phyloP scores from a whole-genome alignment of 2,329 filamentous ascomycete species.

The Aspergillus pseudotamarii region DNA sequence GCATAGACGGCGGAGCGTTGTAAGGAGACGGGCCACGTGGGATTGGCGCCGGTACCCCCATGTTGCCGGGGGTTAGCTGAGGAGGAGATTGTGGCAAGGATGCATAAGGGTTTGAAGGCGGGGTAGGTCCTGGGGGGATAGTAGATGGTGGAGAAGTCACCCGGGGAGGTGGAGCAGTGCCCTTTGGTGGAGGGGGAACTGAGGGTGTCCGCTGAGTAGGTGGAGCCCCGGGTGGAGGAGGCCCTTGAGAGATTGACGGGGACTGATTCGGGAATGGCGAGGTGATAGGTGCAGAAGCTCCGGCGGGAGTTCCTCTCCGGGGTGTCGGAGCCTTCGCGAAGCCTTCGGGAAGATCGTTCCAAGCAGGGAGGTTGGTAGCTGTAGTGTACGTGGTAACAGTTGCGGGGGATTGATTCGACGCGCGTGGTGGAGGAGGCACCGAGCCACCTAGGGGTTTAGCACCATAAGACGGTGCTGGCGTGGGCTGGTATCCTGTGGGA shows the following conservation, averaged over 20 bases:
- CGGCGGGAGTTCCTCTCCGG: constrained; percentile 73
- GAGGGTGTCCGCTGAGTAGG: constrained; percentile 69
- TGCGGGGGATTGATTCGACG: constrained; percentile 65
- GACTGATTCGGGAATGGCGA: constrained; percentile 74
- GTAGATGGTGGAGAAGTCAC: constrained; percentile 71
- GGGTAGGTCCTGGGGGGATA: constrained; percentile 66
- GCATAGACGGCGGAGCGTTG: constrained; percentile 71
- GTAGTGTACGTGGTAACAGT: constrained; percentile 66
- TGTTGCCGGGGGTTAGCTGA: constrained; percentile 37
- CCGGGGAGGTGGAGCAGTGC: constrained; percentile 64
- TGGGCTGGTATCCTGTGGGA: constrained; percentile 60
- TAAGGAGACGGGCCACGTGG: constrained; percentile 83
- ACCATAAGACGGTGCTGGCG: constrained; percentile 49
- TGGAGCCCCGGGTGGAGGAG: constrained; percentile 61
- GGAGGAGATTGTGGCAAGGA: constrained; percentile 48
- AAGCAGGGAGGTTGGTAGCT: constrained; percentile 73
- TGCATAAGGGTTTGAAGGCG: constrained; percentile 44
- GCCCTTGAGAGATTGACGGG: constrained; percentile 40
- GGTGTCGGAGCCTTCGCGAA: constrained; percentile 73
- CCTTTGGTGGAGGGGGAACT: constrained; percentile 83
- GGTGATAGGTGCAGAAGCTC: constrained; percentile 63
- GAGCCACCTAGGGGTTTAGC: constrained; percentile 47
- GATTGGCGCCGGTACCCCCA: constrained; percentile 56
- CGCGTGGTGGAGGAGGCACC: constrained; percentile 65
- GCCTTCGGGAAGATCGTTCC: constrained; percentile 91